phyloP scores from a whole-genome alignment of 306 rosid genomes.

The Herpetospermum pedunculosum region DNA sequence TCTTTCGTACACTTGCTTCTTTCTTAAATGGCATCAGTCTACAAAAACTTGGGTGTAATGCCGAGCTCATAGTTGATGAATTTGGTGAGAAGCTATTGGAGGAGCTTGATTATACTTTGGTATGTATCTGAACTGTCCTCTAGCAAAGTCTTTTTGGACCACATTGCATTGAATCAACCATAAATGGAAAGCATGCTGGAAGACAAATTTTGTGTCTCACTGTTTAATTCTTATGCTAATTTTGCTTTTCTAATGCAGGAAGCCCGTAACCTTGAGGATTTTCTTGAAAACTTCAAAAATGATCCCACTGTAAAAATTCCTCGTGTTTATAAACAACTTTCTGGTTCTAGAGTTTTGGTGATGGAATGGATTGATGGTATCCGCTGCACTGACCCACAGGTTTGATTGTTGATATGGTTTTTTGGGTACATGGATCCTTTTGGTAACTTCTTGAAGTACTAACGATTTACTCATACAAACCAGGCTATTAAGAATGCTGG shows the following conservation, averaged over 20 bases:
- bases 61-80: conserved; percentile 97
- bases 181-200: neutral
- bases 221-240: neutral
- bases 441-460: conserved; percentile 9
- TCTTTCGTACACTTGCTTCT: conserved; percentile 90
- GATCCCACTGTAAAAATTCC: conserved; percentile 98
- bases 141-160: neutral
- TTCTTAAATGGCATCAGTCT: conserved; percentile 81
- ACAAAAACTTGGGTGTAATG: conserved; percentile 91
- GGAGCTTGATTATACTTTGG: conserved; percentile 98
- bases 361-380: conserved; percentile 99
- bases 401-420: conserved; percentile 22
- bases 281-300: conserved; percentile 77
- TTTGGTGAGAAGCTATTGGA: conserved; percentile 99
- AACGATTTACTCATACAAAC: conserved; percentile 20
- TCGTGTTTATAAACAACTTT: conserved; percentile 64
- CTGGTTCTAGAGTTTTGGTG: conserved; percentile 78
- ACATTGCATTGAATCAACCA: neutral
- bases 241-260: conserved; percentile 48
- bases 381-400: conserved; percentile 93
- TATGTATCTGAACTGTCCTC: conserved; percentile 31
- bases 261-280: conserved; percentile 94
- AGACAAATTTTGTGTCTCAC: neutral
- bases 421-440: conserved; percentile 4
- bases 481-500: conserved; percentile 91